Percentiles rank a stretch among this genome's conserved stretches.
phyloP scores from a whole-genome alignment of 2,329 filamentous ascomycete genomes.

The Trichoderma brevicompactum region DNA sequence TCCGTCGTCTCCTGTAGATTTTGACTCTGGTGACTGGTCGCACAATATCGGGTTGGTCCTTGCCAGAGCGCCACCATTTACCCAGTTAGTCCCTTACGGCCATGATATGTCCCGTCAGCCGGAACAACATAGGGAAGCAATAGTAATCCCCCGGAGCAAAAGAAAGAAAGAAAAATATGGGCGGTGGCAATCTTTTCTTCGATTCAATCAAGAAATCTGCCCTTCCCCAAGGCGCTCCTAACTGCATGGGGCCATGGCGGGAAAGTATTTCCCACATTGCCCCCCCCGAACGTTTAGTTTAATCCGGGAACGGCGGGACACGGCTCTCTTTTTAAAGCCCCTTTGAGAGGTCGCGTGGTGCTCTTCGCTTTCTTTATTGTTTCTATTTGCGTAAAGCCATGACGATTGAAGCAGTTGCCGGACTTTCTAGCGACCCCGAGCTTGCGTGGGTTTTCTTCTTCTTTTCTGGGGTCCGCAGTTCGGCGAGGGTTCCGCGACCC shows the following conservation, averaged over 20 bases:
- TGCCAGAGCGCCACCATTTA: no score
- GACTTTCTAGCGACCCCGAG: conserved; percentile 26
- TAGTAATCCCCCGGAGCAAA: no score
- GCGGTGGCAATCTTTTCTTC: no score
- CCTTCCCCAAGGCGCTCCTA: background rate
- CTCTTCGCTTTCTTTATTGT: background rate
- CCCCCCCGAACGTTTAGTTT: background rate
- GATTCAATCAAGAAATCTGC: background rate
- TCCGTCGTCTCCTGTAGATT: no score
- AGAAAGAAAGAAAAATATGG: no score
- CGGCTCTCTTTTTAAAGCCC: background rate
- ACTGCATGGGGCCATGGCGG: conserved; percentile 5
- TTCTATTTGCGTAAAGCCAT: background rate
- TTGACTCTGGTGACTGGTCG: no score
- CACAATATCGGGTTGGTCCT: no score
- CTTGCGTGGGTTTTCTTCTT: background rate
- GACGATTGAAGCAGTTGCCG: background rate
- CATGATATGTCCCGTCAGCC: no score
- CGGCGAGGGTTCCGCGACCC: conserved; percentile 12
- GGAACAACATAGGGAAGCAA: no score
- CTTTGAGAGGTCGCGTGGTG: background rate
- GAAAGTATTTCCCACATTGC: background rate
- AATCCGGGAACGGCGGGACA: conserved; percentile 20
- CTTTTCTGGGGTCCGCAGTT: background rate
- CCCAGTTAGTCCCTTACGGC: no score